phyloP scores from a whole-genome alignment of 2,329 filamentous ascomycete genomes.

The Botrytis byssoidea region DNA sequence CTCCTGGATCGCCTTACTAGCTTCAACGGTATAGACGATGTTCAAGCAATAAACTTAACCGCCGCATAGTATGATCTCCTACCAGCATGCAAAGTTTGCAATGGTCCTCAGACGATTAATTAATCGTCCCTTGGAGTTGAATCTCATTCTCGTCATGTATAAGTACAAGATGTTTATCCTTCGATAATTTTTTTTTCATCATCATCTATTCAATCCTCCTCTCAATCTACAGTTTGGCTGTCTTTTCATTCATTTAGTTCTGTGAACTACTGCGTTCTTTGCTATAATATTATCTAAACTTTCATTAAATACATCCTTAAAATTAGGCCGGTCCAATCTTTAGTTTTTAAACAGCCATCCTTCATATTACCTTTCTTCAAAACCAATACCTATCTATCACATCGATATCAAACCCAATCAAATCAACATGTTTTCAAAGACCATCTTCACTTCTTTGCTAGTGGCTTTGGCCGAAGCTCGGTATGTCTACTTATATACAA shows the following conservation, averaged over 20 bases:
- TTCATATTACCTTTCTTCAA: neutral
- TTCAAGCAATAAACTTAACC: neutral
- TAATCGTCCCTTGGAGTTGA: neutral
- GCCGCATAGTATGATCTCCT: constrained; percentile 18
- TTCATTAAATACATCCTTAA: constrained; percentile 32
- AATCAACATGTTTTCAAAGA: constrained; percentile 34
- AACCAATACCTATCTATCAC: constrained; percentile 17
- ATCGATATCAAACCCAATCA: constrained; percentile 10
- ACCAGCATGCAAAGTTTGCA: neutral
- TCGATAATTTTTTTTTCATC: neutral
- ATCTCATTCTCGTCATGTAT: neutral
- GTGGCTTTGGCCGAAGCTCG: constrained; percentile 37
- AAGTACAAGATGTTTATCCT: constrained; percentile 7
- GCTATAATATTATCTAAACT: constrained; percentile 19
- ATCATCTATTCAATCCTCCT: constrained; percentile 9
- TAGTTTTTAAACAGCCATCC: constrained; percentile 11
- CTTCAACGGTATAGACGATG: neutral
- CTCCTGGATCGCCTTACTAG: neutral
- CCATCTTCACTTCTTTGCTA: constrained; percentile 31
- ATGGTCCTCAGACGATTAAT: no score
- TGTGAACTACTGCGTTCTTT: constrained; percentile 32
- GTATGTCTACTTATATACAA: constrained; percentile 24
- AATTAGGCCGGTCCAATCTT: constrained; percentile 33
- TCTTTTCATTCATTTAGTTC: constrained; percentile 36
- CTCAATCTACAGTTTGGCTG: constrained; percentile 11